phyloP scores from a whole-genome alignment of 805 yeast genomes.

The Debaryomyces castellii region DNA sequence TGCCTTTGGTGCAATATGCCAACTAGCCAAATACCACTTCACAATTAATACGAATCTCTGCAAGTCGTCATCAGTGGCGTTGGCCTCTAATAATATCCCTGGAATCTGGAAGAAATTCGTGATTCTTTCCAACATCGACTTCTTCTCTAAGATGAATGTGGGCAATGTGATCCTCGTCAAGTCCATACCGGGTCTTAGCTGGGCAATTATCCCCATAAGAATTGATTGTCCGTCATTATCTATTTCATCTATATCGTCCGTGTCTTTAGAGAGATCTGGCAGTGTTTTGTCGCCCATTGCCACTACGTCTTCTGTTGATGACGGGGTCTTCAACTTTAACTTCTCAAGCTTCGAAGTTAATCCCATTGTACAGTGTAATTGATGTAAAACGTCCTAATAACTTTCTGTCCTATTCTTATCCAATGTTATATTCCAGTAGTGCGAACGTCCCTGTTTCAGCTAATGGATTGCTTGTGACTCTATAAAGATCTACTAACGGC shows the following conservation, averaged over 20 bases:
- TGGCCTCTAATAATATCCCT: slow-evolving; percentile 68
- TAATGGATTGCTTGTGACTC: neutral
- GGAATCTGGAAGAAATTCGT: slow-evolving; percentile 87
- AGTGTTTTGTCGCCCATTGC: neutral
- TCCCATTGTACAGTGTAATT: slow-evolving; percentile 17
- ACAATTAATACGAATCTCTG: slow-evolving; percentile 73
- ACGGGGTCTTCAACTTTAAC: slow-evolving; percentile 16
- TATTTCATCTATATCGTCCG: slow-evolving; percentile 86
- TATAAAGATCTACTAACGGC: too few species aligned
- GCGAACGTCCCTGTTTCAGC: neutral
- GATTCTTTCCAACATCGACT: slow-evolving; percentile 93
- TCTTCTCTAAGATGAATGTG: slow-evolving; percentile 90
- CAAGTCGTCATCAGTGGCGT: slow-evolving; percentile 53
- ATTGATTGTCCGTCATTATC: slow-evolving; percentile 89
- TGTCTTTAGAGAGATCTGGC: slow-evolving; percentile 6
- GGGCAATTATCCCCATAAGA: slow-evolving; percentile 82
- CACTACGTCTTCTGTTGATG: neutral
- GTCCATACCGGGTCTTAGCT: slow-evolving; percentile 90
- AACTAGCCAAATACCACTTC: slow-evolving; percentile 89
- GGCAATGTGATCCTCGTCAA: slow-evolving; percentile 89
- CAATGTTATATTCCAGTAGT: neutral
- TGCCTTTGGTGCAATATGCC: slow-evolving; percentile 99
- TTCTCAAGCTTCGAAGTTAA: slow-evolving; percentile 28
- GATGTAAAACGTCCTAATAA: neutral
- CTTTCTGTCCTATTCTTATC: neutral